Evolutionary conservation across 2,329 filamentous ascomycete species (phyloP), one percentile per base, ranked within the genome.

Genomic region (Hyphodiscus sp.): DNA sequence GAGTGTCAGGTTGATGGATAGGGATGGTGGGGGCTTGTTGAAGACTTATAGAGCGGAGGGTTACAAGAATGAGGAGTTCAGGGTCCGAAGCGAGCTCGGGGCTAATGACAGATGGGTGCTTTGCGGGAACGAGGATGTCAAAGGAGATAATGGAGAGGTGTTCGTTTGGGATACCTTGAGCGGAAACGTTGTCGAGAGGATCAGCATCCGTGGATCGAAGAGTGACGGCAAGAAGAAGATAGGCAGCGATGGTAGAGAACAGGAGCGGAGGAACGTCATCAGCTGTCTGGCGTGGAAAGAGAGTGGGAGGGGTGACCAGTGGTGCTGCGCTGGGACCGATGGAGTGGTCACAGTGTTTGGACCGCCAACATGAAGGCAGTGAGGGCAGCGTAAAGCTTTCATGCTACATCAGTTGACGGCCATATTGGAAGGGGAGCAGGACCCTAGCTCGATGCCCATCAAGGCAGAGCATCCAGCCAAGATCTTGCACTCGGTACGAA

Each of bases 91-190:
- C 54, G 75, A 80, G 63, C 73, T 96, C 52, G 91, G 89, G 0
- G 78, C 82, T 29, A 83, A 80, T 58, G 92, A 96, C 70, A 84
- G 81, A 55, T 85, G 86, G 47, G 89, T 94, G 1, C 65, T 96
- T 2, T 87, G 83, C 49, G 92, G 92, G 8, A 90, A 91, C 64
- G 91, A 96, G 70, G 71, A 59, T 45, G 60, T 56, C 45, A 56
- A 47, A 43, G 55, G 47, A 41, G 52, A 41, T 23, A 58, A 62
- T 58, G 59, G 53, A 42, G 54, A 68, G 54, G 65, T 69, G 2
- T 89, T 85, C 74, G 89, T 83, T 1, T 97, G 92, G 92, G 91
- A 96, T 71, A 73, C 95, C 19, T 68, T 96, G 51, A 86, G 79
- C 6, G 91, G 89, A 1, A 80, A 83, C 51, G 67, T 87, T 49